phyloP scores from a whole-genome alignment of 768 basidiomycete species.

The Pulveroboletus sp. region DNA sequence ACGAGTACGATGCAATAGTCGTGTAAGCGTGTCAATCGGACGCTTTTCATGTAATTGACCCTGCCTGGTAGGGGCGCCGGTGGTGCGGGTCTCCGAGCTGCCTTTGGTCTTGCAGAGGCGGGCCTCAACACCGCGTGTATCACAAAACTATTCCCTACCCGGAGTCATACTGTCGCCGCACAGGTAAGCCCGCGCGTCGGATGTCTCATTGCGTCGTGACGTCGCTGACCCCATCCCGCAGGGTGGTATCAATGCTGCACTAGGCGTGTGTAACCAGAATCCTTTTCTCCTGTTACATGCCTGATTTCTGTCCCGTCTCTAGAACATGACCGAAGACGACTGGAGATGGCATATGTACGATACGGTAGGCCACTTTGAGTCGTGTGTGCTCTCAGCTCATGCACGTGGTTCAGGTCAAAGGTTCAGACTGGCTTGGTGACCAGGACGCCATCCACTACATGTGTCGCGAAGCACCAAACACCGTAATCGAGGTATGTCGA shows the following conservation, averaged over 20 bases:
- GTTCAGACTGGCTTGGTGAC: conserved; percentile 99
- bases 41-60: conserved; percentile 12
- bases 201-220: neutral
- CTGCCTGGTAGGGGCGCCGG: conserved; percentile 77
- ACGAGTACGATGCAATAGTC: conserved; percentile 98
- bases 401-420: conserved; percentile 74
- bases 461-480: conserved; percentile 94
- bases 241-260: conserved; percentile 98
- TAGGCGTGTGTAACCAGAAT: conserved; percentile 59
- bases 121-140: conserved; percentile 99
- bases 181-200: conserved; percentile 51
- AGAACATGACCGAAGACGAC: conserved; percentile 99
- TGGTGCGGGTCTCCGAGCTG: conserved; percentile 96
- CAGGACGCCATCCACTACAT: conserved; percentile 99
- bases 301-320: conserved; percentile 2
- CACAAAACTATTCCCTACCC: conserved; percentile 97
- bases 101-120: conserved; percentile 96
- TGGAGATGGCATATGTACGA: conserved; percentile 99
- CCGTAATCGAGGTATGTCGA: conserved; percentile 77
- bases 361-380: conserved; percentile 52
- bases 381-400: conserved; percentile 12
- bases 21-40: conserved; percentile 62
- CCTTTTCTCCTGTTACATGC: conserved; percentile 4
- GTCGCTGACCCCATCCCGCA: conserved; percentile 30
- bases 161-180: conserved; percentile 98